These are phyloP conservation scores for Salix dunnii DNA, from an alignment of 345 rosid genomes.

Conservation along the genomic window DNA sequence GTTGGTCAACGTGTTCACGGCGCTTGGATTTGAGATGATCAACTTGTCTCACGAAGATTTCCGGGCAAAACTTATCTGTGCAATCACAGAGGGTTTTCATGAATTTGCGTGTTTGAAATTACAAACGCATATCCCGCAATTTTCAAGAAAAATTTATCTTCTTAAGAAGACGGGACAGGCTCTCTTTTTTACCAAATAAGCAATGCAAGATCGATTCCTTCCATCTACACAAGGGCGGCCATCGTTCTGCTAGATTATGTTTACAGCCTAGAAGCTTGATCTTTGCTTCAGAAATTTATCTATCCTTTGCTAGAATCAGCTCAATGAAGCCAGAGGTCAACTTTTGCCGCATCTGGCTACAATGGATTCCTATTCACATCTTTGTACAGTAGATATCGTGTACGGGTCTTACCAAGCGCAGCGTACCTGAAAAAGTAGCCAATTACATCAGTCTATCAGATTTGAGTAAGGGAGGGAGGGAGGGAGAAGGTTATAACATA, in stretches of 20 bases:
- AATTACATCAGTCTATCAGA: neutral
- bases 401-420: conserved; percentile 67
- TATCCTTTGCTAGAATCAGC: neutral
- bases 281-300: neutral
- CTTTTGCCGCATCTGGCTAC: conserved; percentile 5
- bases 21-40: neutral
- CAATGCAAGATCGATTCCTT: neutral
- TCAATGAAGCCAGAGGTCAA: neutral
- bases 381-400: conserved; percentile 75
- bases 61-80: neutral
- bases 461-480: too few species aligned
- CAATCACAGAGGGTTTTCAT: neutral
- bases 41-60: neutral
- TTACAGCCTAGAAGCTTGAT: conserved; percentile 1
- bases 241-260: neutral
- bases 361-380: conserved; percentile 77
- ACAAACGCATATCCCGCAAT: neutral
- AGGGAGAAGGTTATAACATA: neutral
- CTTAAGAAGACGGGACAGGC: neutral
- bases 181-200: neutral
- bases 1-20: neutral
- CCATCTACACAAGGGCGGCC: neutral
- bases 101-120: neutral
- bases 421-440: conserved; percentile 58
- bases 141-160: neutral